Conservation (phyloP, 768 basidiomycete genomes). For the Gloeophyllum trabeum region DNA sequence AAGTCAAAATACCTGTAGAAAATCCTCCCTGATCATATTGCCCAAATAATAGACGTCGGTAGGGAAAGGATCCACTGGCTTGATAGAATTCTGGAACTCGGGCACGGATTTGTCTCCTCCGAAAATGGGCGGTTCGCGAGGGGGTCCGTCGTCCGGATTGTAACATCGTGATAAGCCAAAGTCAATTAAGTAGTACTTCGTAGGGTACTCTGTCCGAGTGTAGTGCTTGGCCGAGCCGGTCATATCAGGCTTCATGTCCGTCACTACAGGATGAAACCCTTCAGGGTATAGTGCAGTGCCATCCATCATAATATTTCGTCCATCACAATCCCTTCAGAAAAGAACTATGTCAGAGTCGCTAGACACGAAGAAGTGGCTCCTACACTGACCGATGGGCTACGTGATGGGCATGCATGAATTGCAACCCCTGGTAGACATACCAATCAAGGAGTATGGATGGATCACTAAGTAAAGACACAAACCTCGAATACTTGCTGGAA, state of each 20-base stretch:
- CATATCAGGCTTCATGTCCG: not conserved
- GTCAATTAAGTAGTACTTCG: not conserved
- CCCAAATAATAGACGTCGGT: not conserved
- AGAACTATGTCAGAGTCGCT: not conserved
- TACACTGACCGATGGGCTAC: conserved; percentile 13
- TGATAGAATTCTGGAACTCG: too few relatives aligned
- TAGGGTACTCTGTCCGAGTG: not conserved
- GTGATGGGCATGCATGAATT: not conserved
- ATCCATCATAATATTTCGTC: conserved; percentile 8
- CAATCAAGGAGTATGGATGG: not conserved
- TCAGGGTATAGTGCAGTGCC: conserved; percentile 1
- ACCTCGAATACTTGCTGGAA: not conserved
- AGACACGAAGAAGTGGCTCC: not conserved
- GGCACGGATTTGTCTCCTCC: not conserved
- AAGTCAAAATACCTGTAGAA: too few relatives aligned
- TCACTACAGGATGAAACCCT: conserved; percentile 5
- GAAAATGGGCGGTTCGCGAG: not conserved
- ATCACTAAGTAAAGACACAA: not conserved
- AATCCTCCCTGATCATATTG: not conserved
- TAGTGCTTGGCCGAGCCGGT: not conserved
- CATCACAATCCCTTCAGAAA: conserved; percentile 3
- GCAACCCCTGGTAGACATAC: not conserved
- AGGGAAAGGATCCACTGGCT: not conserved
- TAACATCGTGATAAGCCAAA: too few relatives aligned
- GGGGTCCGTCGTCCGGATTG: not conserved